These are phyloP conservation scores for Russula dissimulans DNA, from an alignment of 768 basidiomycete genomes.

Conservation along the genomic window DNA sequence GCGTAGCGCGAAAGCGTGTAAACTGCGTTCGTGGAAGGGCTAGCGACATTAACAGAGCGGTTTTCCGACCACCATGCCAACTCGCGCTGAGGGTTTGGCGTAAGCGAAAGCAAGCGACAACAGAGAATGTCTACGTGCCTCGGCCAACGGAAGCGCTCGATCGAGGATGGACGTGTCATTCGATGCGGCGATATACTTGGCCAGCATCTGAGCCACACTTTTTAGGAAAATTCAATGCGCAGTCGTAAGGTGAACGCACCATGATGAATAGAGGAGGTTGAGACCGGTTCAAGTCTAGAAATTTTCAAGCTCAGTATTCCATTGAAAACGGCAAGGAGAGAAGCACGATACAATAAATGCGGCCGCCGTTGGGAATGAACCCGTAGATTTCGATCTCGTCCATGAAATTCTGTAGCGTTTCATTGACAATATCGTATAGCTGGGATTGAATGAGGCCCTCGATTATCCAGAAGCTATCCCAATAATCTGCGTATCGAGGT, in stretches of 20 bases:
- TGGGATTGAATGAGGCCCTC: constrained; percentile 80
- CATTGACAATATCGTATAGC: constrained; percentile 62
- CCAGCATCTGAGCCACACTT: constrained; percentile 56
- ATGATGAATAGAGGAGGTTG: constrained; percentile 87
- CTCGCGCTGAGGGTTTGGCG: constrained; percentile 44
- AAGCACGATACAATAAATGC: constrained; percentile 61
- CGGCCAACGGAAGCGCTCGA: constrained; percentile 78
- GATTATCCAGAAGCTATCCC: constrained; percentile 79
- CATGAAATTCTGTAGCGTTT: constrained; percentile 89
- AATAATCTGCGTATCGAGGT: constrained; percentile 33
- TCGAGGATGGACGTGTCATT: constrained; percentile 66
- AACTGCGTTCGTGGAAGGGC: constrained; percentile 60
- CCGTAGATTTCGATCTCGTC: constrained; percentile 78
- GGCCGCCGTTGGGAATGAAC: constrained; percentile 91
- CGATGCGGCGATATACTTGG: constrained; percentile 66
- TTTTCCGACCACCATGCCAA: constrained; percentile 76
- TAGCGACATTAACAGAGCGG: constrained; percentile 56
- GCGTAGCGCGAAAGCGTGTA: constrained; percentile 63
- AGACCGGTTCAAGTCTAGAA: constrained; percentile 73
- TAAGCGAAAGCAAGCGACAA: not conserved
- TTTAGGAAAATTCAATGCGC: not conserved
- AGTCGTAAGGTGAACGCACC: constrained; percentile 30
- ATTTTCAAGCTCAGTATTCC: not conserved
- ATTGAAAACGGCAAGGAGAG: not conserved
- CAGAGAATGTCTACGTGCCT: constrained; percentile 34